These are phyloP conservation scores for Rhynchosporium secalis DNA, from an alignment of 2,329 filamentous ascomycete species.

Conservation along the genomic window DNA sequence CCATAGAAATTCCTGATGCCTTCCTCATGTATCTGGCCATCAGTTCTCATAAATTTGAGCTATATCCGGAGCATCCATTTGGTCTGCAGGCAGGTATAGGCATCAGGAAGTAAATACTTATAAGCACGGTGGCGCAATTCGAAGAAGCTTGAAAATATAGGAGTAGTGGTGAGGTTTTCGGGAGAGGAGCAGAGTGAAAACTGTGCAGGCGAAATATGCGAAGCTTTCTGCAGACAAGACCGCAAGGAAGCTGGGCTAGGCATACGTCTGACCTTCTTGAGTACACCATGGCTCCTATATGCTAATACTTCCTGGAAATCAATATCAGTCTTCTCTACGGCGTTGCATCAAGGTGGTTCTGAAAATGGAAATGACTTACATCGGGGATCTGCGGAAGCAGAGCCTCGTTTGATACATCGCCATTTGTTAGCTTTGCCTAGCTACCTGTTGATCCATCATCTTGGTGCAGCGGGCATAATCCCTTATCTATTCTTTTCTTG, in stretches of 20 bases:
- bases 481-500: background rate
- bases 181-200: slow-evolving; percentile 25
- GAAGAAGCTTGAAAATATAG: slow-evolving; percentile 26
- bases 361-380: background rate
- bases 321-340: background rate
- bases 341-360: background rate
- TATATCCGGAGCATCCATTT: slow-evolving; percentile 2
- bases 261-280: slow-evolving; percentile 9
- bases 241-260: slow-evolving; percentile 21
- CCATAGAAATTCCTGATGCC: slow-evolving; percentile 22
- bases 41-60: slow-evolving; percentile 20
- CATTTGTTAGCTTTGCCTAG: background rate
- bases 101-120: slow-evolving; percentile 19
- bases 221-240: slow-evolving; percentile 23
- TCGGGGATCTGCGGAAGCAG: background rate
- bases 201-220: slow-evolving; percentile 23
- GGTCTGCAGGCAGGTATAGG: slow-evolving; percentile 21
- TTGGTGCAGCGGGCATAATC: background rate
- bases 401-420: background rate
- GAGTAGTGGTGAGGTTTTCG: slow-evolving; percentile 14
- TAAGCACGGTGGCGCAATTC: slow-evolving; percentile 28
- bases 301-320: background rate
- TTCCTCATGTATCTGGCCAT: slow-evolving; percentile 27
- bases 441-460: background rate
- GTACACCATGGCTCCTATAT: slow-evolving; percentile 3